Evolutionary conservation across 345 rosid genomes (phyloP).

Genomic region (Stellera chamaejasme): DNA sequence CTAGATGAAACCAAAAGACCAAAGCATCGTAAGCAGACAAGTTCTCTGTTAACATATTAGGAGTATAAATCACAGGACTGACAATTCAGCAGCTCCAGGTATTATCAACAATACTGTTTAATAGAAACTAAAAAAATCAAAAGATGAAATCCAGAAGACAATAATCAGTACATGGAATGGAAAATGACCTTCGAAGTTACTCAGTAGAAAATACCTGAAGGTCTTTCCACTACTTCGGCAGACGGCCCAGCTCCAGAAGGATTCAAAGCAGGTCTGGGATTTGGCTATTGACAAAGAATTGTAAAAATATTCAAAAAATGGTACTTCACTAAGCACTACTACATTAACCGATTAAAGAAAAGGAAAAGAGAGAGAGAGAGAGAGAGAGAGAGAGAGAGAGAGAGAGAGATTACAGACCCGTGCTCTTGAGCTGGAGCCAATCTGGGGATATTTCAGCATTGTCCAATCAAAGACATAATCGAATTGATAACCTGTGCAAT

Average conservation of each 20-base stretch:
- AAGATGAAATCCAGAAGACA: not conserved
- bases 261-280: constrained; percentile 46
- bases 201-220: constrained; percentile 37
- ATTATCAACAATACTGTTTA: too few species aligned
- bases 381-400: too few species aligned
- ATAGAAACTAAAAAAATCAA: not conserved
- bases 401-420: constrained; percentile 56
- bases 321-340: not conserved
- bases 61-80: not conserved
- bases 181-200: too few species aligned
- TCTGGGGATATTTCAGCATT: constrained; percentile 75
- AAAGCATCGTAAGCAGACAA: not conserved
- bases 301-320: constrained; percentile 4
- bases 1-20: constrained; percentile 23
- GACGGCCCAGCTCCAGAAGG: constrained; percentile 59
- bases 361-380: too few species aligned
- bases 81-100: not conserved
- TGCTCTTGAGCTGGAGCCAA: constrained; percentile 66
- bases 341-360: not conserved
- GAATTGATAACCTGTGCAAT: constrained; percentile 70
- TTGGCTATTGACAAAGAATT: constrained; percentile 30
- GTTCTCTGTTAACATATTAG: not conserved
- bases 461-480: constrained; percentile 98
- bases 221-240: constrained; percentile 69
- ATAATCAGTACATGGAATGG: too few species aligned